Base-by-base conservation (phyloP, 1,139 yeast species). In the Suhomyces terraborum region DNA sequence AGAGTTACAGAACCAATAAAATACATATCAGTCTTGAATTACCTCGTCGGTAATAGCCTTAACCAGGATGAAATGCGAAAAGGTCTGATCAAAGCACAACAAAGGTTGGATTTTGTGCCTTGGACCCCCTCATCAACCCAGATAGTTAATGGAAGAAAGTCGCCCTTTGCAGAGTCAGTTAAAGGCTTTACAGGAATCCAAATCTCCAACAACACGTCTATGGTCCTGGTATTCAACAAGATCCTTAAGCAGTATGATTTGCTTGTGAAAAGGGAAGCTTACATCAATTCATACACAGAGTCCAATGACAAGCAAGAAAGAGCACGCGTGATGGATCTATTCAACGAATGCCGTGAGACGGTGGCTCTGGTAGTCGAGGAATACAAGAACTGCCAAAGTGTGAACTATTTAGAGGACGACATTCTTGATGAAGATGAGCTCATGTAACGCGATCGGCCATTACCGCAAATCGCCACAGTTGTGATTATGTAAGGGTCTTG, bases 91-190 rank as follows among this genome's bases (percentile, higher is more conserved):
- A 83, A 88, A 48, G 84, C 93, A 3, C 85, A 91, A 47, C 87
- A 84, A 47, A 70, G 97, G 38, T 75, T 89, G 0, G 74, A 79
- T 26, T 93, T 89, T 66, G 88, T 88, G 2, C 94, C 96, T 0
- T 88, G 96, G 88, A 80, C 91, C 1, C 82, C 95, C 0, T 80
- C 93, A 1, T 77, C 93, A 9, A 75, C 89, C 5, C 94, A 88
- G 56, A 71, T 89, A 1, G 91, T 93, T 5, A 72, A 83, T 40
- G 93, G 96, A 2, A 75, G 79, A 45, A 80, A 80, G 51, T 85
- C 96, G 2, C 85, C 91, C 2, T 78, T 58, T 51, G 71, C 54
- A 18, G 39, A 44, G 41, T 49, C 40, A 42, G 56, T 47, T 36
- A 58, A 38, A 16, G 64, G 66, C n/a, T 73, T 80, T 5, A 77